These are phyloP conservation scores for Gymnopus androsaceus DNA, from an alignment of 1,284 basidiomycete genomes.

Conservation along the genomic window DNA sequence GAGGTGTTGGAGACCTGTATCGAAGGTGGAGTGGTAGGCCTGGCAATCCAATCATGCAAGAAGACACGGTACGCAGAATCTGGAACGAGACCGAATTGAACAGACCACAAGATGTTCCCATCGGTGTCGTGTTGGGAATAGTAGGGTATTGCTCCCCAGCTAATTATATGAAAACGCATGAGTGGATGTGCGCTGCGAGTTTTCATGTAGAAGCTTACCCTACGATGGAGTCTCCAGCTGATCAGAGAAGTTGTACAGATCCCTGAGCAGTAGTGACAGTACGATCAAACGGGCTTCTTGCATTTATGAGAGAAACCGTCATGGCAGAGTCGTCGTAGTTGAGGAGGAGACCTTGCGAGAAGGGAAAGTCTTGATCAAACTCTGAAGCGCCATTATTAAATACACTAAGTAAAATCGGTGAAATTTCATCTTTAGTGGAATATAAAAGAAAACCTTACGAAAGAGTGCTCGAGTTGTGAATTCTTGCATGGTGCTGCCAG, in stretches of 20 bases:
- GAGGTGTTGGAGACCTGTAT: background rate
- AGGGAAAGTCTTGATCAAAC: conserved; percentile 7
- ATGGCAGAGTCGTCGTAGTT: conserved; percentile 3
- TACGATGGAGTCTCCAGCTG: conserved; percentile 14
- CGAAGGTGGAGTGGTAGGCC: conserved; percentile 7
- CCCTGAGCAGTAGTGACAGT: conserved; percentile 11
- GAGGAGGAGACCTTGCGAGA: conserved; percentile 10
- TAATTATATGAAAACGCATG: background rate
- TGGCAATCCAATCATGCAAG: conserved; percentile 12
- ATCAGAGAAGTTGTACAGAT: conserved; percentile 10
- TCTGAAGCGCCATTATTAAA: conserved; percentile 15
- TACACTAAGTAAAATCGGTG: background rate
- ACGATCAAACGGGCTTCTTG: conserved; percentile 10
- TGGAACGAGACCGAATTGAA: conserved; percentile 11
- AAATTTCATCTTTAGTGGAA: too few species aligned
- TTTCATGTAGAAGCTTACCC: conserved; percentile 14
- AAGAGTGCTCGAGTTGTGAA: conserved; percentile 5
- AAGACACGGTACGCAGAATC: background rate
- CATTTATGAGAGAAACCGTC: conserved; percentile 8
- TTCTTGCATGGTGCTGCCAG: conserved; percentile 23
- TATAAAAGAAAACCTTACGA: background rate
- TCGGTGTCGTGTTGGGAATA: conserved; percentile 10
- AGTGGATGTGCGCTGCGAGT: background rate
- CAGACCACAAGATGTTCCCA: conserved; percentile 14
- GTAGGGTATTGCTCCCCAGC: conserved; percentile 16